A percentile compares a stretch with the other conserved stretches of the same genome.
Conservation (phyloP, 345 rosid species). For the Euphorbia lathyris region DNA sequence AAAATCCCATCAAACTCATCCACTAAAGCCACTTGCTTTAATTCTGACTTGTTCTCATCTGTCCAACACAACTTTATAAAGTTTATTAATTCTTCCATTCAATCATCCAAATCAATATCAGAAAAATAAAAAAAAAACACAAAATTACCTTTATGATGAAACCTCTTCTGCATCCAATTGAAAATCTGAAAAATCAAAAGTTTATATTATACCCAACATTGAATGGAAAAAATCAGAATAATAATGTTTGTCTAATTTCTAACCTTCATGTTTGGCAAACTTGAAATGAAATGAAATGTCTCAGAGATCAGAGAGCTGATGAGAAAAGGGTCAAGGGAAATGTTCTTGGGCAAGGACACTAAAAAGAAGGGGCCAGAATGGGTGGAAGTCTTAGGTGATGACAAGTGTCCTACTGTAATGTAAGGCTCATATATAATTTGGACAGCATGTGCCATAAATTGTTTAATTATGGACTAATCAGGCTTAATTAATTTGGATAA, state of each 20-base stretch:
- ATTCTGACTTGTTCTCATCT: conserved; percentile 50
- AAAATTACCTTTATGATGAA: conserved; percentile 61
- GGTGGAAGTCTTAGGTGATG: conserved; percentile 18
- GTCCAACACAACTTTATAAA: background rate
- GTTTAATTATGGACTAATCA: background rate
- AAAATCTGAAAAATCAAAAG: conserved; percentile 53
- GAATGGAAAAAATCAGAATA: background rate
- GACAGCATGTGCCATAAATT: background rate
- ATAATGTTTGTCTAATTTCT: background rate
- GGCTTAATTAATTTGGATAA: background rate
- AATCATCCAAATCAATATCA: too few species aligned
- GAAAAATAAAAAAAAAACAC: too few species aligned
- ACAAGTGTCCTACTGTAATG: conserved; percentile 35
- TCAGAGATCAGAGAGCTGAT: conserved; percentile 3
- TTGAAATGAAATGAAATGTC: conserved; percentile 15
- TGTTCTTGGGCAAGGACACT: conserved; percentile 4
- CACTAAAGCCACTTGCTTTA: conserved; percentile 59
- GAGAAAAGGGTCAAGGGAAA: background rate
- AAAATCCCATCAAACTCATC: conserved; percentile 79
- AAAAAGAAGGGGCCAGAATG: conserved; percentile 16
- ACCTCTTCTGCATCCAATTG: conserved; percentile 82
- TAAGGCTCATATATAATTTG: too few species aligned
- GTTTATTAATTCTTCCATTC: too few species aligned
- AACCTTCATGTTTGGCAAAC: conserved; percentile 51
- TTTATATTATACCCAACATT: background rate